A percentile compares a stretch with the other conserved stretches of the same genome.
Evolutionary conservation across 495 filamentous ascomycete species (phyloP).

Genomic region (Hyaloscypha variabilis): DNA sequence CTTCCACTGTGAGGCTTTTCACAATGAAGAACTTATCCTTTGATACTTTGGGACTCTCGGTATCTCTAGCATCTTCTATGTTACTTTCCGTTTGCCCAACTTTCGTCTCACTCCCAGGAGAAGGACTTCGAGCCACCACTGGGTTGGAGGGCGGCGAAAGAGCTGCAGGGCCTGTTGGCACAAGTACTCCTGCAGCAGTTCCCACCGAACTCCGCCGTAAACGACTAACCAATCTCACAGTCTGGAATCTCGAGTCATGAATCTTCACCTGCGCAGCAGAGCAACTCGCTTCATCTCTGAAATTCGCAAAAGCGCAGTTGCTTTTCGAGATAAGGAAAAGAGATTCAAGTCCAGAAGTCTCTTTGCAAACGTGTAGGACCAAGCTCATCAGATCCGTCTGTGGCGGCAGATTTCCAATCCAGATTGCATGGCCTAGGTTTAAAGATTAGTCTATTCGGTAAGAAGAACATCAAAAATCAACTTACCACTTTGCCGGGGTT

Average conservation of each 20-base stretch:
- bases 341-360: conserved; percentile 79
- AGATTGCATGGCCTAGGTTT: conserved; percentile 80
- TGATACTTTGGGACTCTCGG: conserved; percentile 20
- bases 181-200: conserved; percentile 50
- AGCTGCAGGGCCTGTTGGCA: conserved; percentile 57
- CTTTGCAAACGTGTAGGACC: conserved; percentile 88
- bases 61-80: conserved; percentile 13
- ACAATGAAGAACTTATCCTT: conserved; percentile 87
- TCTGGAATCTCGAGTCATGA: conserved; percentile 89
- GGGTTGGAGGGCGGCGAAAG: conserved; percentile 29
- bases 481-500: conserved; percentile 54
- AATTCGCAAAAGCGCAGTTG: conserved; percentile 98
- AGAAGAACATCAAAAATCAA: conserved; percentile 23
- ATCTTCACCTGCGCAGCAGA: conserved; percentile 78
- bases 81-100: conserved; percentile 17
- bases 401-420: conserved; percentile 94
- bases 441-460: conserved; percentile 3
- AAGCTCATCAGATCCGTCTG: conserved; percentile 76
- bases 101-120: conserved; percentile 23
- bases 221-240: conserved; percentile 88
- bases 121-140: conserved; percentile 26
- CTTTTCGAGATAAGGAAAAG: conserved; percentile 96
- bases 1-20: conserved; percentile 94
- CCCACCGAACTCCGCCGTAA: conserved; percentile 66
- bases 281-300: conserved; percentile 79